phyloP scores from a whole-genome alignment of 208 protist species.

The Zelonia costaricensis region DNA sequence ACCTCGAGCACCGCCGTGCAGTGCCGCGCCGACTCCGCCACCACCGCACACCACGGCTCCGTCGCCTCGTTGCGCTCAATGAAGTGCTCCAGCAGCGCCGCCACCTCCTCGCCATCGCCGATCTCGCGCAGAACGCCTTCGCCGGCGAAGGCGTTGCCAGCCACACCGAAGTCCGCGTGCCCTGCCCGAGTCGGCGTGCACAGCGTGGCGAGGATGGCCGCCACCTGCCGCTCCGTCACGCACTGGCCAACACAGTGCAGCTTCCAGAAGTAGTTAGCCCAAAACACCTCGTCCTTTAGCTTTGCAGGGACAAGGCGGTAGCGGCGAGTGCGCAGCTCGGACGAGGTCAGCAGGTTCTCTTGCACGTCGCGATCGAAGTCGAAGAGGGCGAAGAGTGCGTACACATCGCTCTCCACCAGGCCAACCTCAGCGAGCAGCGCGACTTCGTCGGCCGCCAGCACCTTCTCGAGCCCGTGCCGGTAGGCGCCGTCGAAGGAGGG shows the following conservation, averaged over 20 bases:
- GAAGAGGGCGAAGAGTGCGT: constrained; percentile 40
- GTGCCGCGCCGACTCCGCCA: constrained; percentile 21
- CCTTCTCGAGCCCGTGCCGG: constrained; percentile 55
- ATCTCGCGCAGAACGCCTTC: constrained; percentile 41
- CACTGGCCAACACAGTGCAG: constrained; percentile 64
- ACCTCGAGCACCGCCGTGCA: constrained; percentile 13
- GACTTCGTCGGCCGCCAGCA: constrained; percentile 48
- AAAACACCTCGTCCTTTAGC: constrained; percentile 78
- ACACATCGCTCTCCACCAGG: constrained; percentile 40
- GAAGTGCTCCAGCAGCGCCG: constrained; percentile 55
- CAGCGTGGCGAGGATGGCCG: constrained; percentile 55
- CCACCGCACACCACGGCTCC: constrained; percentile 28
- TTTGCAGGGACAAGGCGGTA: constrained; percentile 69
- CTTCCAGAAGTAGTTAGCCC: constrained; percentile 88
- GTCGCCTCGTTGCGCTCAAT: constrained; percentile 25
- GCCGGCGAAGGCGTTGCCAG: not conserved
- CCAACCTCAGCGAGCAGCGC: constrained; percentile 61
- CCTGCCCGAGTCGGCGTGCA: constrained; percentile 43
- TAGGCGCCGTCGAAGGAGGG: constrained; percentile 61
- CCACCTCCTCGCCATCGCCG: constrained; percentile 44
- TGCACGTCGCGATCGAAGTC: constrained; percentile 70
- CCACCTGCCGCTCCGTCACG: constrained; percentile 58
- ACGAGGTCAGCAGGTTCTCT: constrained; percentile 45
- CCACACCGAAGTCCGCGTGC: not conserved
- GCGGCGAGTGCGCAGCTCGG: constrained; percentile 51